Evolutionary conservation across 148 eudicot genomes (phyloP).

Genomic region (Diospyros lotus): DNA sequence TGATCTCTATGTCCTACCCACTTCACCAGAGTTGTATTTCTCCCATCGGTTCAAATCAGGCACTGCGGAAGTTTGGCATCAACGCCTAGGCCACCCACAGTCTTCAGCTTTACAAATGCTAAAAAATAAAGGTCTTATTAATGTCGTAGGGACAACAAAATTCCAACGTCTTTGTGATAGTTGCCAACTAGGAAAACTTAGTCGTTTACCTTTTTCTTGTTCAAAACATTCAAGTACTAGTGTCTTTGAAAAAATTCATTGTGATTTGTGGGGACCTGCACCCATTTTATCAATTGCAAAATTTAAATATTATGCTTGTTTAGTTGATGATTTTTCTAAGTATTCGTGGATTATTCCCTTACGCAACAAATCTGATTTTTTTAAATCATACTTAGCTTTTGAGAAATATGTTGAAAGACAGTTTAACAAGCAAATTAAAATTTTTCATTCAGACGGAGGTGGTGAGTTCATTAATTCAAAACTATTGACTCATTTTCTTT

Average conservation of each 20-base stretch:
- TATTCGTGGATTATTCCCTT: neutral
- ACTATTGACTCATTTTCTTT: neutral
- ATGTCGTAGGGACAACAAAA: neutral
- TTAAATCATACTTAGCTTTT: too few species aligned
- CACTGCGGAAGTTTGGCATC: neutral
- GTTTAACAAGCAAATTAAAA: too few species aligned
- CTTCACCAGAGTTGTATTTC: neutral
- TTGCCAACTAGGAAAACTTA: slow-evolving; percentile 8
- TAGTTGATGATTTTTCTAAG: neutral
- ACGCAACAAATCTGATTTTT: too few species aligned
- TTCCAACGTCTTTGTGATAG: neutral
- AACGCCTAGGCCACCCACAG: neutral
- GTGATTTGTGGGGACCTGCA: neutral
- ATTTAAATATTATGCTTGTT: neutral
- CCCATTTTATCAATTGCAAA: neutral
- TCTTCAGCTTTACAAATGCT: neutral
- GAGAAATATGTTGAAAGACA: neutral
- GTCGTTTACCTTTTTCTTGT: neutral
- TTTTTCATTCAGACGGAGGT: neutral
- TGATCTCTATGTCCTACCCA: neutral
- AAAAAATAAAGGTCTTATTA: neutral
- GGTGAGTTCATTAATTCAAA: neutral
- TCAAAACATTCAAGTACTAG: neutral
- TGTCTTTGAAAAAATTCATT: neutral
- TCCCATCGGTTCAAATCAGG: neutral